These are phyloP conservation scores for Apiospora marii DNA, from an alignment of 2,329 filamentous ascomycete genomes.

Conservation along the genomic window DNA sequence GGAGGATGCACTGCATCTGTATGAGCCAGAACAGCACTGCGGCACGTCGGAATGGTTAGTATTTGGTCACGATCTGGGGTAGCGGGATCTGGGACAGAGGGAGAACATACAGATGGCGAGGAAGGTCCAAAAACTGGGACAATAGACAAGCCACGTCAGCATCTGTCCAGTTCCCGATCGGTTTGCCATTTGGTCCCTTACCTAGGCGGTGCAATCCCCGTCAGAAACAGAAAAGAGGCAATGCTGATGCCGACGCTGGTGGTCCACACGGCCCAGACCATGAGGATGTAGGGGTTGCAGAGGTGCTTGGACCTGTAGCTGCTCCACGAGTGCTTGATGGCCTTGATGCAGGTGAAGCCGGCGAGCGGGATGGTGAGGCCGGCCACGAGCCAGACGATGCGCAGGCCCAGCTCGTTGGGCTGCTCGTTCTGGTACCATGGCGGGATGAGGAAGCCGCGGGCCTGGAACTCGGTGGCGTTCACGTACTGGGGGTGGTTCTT, in stretches of 20 bases:
- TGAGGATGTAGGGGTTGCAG: conserved; percentile 5
- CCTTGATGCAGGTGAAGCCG: conserved; percentile 16
- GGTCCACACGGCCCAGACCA: conserved; percentile 19
- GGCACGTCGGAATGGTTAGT: not conserved
- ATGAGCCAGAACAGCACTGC: conserved; percentile 3
- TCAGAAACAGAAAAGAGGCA: not conserved
- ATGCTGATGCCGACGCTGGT: conserved; percentile 10
- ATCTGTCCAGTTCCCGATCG: not conserved
- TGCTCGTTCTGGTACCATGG: conserved; percentile 4
- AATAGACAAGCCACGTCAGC: not conserved
- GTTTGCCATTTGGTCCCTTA: not conserved
- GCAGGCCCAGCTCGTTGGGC: conserved; percentile 13
- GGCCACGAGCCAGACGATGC: conserved; percentile 9
- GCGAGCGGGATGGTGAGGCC: conserved; percentile 11
- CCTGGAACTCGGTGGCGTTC: not conserved
- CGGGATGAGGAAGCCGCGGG: not conserved
- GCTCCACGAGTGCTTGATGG: conserved; percentile 2
- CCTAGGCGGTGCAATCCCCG: not conserved
- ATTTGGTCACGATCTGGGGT: not conserved
- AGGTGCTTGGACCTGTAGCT: not conserved
- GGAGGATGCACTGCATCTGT: conserved; percentile 22
- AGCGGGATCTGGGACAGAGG: no score
- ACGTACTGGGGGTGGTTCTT: not conserved
- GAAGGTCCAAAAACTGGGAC: conserved; percentile 12
- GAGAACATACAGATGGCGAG: conserved; percentile 12